These are phyloP conservation scores for Crithidia thermophila DNA, from an alignment of 208 protist genomes.

Conservation along the genomic window DNA sequence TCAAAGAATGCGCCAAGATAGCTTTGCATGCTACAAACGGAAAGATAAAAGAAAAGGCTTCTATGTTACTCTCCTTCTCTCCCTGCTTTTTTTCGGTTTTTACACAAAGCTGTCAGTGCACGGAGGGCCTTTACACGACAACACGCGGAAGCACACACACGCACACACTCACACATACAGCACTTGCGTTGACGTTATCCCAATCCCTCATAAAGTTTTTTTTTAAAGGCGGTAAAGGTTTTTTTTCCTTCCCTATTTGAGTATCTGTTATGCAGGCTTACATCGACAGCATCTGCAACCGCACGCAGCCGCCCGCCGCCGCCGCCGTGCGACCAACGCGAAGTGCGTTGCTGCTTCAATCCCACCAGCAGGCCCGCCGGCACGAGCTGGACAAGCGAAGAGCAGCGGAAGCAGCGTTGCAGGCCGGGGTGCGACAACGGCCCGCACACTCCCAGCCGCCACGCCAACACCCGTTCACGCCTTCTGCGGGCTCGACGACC, in stretches of 20 bases:
- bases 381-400: not conserved
- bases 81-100: not conserved
- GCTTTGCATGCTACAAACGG: not conserved
- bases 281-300: conserved; percentile 36
- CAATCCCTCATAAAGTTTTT: too few relatives aligned
- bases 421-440: not conserved
- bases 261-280: conserved; percentile 19
- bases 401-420: not conserved
- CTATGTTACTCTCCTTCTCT: not conserved
- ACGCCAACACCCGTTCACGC: too few relatives aligned
- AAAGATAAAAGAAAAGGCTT: not conserved
- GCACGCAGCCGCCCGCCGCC: conserved; percentile 10
- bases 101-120: not conserved
- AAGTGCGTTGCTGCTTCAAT: conserved; percentile 24
- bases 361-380: not conserved
- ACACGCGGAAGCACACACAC: too few relatives aligned
- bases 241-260: not conserved
- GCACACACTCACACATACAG: too few relatives aligned
- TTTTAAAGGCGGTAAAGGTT: too few relatives aligned
- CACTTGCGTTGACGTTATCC: too few relatives aligned
- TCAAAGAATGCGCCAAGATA: not conserved
- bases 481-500: too few relatives aligned
- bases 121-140: too few relatives aligned
- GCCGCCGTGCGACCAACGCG: conserved; percentile 16
- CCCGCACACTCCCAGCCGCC: too few relatives aligned